Percentiles rank a stretch among this genome's conserved stretches.
These are phyloP conservation scores for Rhodomyrtus tomentosa DNA, from an alignment of 345 rosid species.

Conservation along the genomic window DNA sequence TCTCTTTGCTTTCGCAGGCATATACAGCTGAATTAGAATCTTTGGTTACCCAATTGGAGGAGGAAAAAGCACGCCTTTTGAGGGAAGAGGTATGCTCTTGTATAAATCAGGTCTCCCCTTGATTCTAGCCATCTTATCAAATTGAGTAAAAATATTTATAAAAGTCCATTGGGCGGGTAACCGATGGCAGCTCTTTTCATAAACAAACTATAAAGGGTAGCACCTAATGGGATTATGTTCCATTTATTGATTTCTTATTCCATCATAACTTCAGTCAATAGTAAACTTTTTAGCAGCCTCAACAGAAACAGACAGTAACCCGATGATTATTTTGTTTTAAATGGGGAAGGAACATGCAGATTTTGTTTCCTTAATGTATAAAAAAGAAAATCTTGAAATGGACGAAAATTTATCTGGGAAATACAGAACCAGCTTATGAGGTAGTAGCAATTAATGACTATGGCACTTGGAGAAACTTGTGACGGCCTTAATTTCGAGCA, in stretches of 20 bases:
- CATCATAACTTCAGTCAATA: neutral
- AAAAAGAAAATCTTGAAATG: neutral
- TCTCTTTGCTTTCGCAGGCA: constrained; percentile 24
- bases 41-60: constrained; percentile 43
- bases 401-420: neutral
- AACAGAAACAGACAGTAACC: neutral
- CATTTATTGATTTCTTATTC: neutral
- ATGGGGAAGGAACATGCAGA: neutral
- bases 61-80: constrained; percentile 35
- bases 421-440: neutral
- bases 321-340: neutral
- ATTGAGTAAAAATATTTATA: neutral
- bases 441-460: neutral
- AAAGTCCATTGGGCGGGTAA: neutral
- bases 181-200: neutral
- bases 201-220: neutral
- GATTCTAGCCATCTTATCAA: neutral
- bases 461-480: neutral
- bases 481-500: neutral
- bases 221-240: neutral
- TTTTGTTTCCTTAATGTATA: neutral
- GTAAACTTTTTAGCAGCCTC: neutral
- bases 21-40: constrained; percentile 47
- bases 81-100: constrained; percentile 36
- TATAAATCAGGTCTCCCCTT: neutral